Evolutionary conservation across 2,329 filamentous ascomycete genomes (phyloP), one percentile per base, ranked within the genome.

Genomic region (Claviceps arundinis): DNA sequence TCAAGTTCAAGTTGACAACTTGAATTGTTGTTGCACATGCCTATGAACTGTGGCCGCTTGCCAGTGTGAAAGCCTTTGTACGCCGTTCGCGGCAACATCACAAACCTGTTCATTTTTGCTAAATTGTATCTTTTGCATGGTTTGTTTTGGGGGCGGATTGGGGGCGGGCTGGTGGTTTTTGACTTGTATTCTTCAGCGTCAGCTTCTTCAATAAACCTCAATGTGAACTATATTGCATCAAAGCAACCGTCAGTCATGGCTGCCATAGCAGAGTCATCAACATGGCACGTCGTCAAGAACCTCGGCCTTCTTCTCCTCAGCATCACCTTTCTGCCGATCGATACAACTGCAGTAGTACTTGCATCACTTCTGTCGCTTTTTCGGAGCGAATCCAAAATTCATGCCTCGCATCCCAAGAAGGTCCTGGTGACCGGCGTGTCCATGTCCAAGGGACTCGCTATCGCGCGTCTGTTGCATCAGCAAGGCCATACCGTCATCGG

Each of bases 371-470:
- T 44, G 30, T 44, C 48, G 41, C 30, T 19, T 26, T 44, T 50
- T 3, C 17, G 17, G 40, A 0, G 13, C 3, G 7, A 17, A 57
- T 54, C 5, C 17, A 62, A 1, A 57, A 42, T 48, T 42, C 53
- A 47, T 34, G 47, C 37, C 2, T 42, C 50, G 13, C 8, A 37
- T 8, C 37, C 44, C 0, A 59, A 60, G 51, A 85, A 76, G 0
- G 70, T 89, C 38, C 74, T 90, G 14, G 76, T 90, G 43, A 89
- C 85, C 0, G 85, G 86, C 2, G 73, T 89, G 2, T 79, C 80
- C 46, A 89, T 87, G 76, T 74, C 78, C 44, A 86, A 88, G 62
- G 85, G 84, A 4, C 71, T 89, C 3, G 69, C 72, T 0, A 68
- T 90, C 8, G 82, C 85, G 4, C 77, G 86, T 37, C 65, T 77